These are phyloP conservation scores for Neurospora intermedia DNA, from an alignment of 495 filamentous ascomycete genomes.

Conservation along the genomic window DNA sequence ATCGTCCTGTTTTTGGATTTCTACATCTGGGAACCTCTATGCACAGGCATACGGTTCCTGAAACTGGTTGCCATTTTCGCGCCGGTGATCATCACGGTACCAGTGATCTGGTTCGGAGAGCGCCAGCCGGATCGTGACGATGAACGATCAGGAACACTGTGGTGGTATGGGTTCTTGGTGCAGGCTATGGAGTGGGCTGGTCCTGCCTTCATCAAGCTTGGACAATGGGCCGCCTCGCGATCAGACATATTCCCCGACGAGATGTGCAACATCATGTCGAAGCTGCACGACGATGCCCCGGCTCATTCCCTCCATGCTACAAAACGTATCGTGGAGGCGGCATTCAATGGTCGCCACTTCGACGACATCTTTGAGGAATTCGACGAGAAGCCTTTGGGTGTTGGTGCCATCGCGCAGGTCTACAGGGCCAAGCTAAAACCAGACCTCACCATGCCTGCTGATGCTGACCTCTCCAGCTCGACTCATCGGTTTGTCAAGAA, in stretches of 20 bases:
- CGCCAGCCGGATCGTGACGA: conserved; percentile 48
- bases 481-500: conserved; percentile 50
- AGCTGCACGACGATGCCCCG: conserved; percentile 86
- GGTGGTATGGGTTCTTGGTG: conserved; percentile 93
- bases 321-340: conserved; percentile 63
- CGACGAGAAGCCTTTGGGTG: conserved; percentile 78
- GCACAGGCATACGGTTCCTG: conserved; percentile 76
- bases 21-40: conserved; percentile 77
- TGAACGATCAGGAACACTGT: conserved; percentile 69
- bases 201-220: conserved; percentile 98
- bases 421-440: conserved; percentile 91
- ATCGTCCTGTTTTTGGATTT: conserved; percentile 53
- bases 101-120: conserved; percentile 67
- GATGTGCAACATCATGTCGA: conserved; percentile 88
- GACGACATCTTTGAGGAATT: conserved; percentile 97
- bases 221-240: conserved; percentile 97
- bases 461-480: conserved; percentile 49
- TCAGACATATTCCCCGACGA: conserved; percentile 95
- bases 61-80: conserved; percentile 83
- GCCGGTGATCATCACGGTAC: conserved; percentile 72
- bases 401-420: conserved; percentile 95
- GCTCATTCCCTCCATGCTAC: conserved; percentile 79
- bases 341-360: conserved; percentile 71
- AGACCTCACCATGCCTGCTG: conserved; percentile 54
- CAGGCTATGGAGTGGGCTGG: conserved; percentile 86